Conservation (phyloP, 441 rosid genomes). For the Croton setiger region DNA sequence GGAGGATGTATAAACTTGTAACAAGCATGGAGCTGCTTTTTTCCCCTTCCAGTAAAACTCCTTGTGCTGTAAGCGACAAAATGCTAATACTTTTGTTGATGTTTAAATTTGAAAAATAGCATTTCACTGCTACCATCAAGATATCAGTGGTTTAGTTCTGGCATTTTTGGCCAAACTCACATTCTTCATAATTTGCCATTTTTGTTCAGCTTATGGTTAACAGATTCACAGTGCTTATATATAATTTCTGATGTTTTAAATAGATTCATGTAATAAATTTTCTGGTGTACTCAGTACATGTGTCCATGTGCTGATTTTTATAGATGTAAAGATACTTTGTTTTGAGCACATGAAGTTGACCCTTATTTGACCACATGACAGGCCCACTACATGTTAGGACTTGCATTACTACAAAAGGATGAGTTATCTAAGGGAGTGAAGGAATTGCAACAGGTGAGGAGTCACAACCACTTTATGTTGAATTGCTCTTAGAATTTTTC, state of each 20-base stretch:
- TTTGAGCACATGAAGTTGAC: not conserved
- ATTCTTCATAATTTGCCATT: not conserved
- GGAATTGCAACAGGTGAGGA: constrained; percentile 62
- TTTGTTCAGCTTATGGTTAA: not conserved
- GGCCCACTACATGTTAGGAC: constrained; percentile 91
- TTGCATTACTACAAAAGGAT: constrained; percentile 53
- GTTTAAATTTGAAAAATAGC: not conserved
- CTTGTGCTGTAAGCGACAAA: not conserved
- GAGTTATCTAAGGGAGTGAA: constrained; percentile 60
- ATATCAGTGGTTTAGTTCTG: not conserved
- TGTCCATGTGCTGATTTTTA: not conserved
- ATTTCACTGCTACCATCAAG: not conserved
- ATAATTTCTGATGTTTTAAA: not conserved
- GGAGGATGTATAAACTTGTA: not conserved
- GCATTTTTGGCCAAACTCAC: not conserved
- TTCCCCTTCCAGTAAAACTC: not conserved
- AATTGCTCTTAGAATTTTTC: not conserved
- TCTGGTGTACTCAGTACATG: not conserved
- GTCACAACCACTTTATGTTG: not conserved
- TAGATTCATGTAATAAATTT: not conserved
- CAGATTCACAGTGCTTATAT: not conserved
- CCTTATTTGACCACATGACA: constrained; percentile 29
- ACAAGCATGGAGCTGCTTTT: not conserved
- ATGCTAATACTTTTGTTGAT: not conserved
- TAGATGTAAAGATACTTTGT: not conserved